These are phyloP conservation scores for Chaetoceros muelleri DNA, from an alignment of 108 stramenopile genomes.

Conservation along the genomic window DNA sequence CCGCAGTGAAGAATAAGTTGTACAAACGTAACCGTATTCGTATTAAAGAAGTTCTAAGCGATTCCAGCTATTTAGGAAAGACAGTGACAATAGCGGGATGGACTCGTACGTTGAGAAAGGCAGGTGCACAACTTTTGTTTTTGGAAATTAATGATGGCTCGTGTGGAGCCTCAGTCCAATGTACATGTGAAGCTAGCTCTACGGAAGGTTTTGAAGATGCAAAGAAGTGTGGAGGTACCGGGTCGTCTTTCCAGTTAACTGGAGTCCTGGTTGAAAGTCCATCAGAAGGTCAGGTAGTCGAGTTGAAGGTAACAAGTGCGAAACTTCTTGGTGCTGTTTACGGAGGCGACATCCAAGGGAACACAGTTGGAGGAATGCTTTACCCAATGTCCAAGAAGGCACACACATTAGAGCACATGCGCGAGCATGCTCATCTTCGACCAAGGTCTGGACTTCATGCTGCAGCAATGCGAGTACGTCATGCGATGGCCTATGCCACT, in stretches of 20 bases:
- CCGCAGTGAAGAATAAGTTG: conserved; percentile 19
- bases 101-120: conserved; percentile 54
- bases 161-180: conserved; percentile 36
- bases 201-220: conserved; percentile 39
- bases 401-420: conserved; percentile 64
- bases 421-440: conserved; percentile 66
- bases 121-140: conserved; percentile 48
- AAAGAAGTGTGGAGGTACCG: conserved; percentile 35
- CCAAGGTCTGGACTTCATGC: conserved; percentile 48
- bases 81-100: conserved; percentile 69
- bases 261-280: conserved; percentile 44
- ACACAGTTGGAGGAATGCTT: conserved; percentile 27
- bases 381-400: conserved; percentile 51
- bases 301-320: conserved; percentile 42
- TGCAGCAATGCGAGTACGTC: conserved; percentile 72
- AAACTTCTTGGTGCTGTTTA: conserved; percentile 43
- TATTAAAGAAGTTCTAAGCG: conserved; percentile 28
- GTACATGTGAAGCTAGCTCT: conserved; percentile 29
- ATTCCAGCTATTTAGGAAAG: conserved; percentile 22
- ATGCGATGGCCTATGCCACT: conserved; percentile 75
- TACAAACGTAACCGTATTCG: conserved; percentile 33
- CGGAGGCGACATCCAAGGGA: conserved; percentile 40
- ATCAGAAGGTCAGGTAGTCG: conserved; percentile 52
- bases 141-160: conserved; percentile 78
- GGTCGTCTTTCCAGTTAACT: conserved; percentile 43